Base-by-base conservation (phyloP, 176 grass and related monocot genomes). In the Triticum turgidum region DNA sequence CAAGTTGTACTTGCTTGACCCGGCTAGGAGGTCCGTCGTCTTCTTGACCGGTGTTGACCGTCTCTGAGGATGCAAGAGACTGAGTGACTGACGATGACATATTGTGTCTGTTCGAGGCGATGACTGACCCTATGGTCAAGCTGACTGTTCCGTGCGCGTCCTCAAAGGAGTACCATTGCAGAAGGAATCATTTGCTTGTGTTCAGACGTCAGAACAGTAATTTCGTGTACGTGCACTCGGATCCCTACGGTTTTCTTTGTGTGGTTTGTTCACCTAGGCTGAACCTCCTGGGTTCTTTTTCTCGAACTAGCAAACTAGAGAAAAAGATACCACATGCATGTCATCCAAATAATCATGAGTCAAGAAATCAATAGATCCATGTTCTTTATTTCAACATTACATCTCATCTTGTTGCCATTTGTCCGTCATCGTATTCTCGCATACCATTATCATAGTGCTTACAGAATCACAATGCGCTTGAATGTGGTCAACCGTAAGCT, bases 21-120 rank as follows among this genome's bases (percentile, higher is more conserved):
- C 44, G 22, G n/a, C 44, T 9, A 15, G 42, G 72, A 74, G n/a
- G 74, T 83, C 74, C 82, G 29, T 30, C 29, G 44, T 83, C 74
- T 86, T 22, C 65, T 79, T 90, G 84, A 90, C 80, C 17, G 25
- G 74, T 59, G 80, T 39, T 20, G 72, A 82, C n/a, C 83, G 64
- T 30, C 27, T 30, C 61, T 11, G 68, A 75, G 22, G 42, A 66
- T 29, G 59, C 32, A 11, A 10, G 34, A 63, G 22, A 63, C 75
- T 35, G 76, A 49, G 45, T 49, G 45, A 12, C 45, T 49, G 45
- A 47, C 5, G 66, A 13, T 18, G 58, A 4, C 56, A 35, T 51
- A 10, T 59, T 8, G 67, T 33, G n/a, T 75, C 1, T 4, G n/a
- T 32, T 51, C 10, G 22, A 82, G 24, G 0, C 21, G 45, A 68